Percentiles rank a stretch among this genome's conserved stretches.
phyloP scores from a whole-genome alignment of 345 rosid species.

The Boechera divaricarpa region DNA sequence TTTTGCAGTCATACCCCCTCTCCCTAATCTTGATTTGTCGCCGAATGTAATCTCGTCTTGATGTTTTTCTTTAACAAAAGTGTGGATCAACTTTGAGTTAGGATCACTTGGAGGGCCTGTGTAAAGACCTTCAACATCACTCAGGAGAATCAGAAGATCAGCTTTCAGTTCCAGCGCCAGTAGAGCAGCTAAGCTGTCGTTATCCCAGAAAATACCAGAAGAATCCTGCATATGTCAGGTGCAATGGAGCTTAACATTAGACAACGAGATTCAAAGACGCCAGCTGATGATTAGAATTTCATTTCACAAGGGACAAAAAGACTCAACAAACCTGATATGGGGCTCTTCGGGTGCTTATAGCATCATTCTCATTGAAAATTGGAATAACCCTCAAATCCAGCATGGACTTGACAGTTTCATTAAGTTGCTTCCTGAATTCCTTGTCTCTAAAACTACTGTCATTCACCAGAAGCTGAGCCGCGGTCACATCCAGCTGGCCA shows the following conservation, averaged over 20 bases:
- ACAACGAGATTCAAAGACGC: not conserved
- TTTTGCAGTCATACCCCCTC: slow-evolving; percentile 99
- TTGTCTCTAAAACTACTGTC: slow-evolving; percentile 83
- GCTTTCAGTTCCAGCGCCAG: slow-evolving; percentile 93
- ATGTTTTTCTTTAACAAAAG: slow-evolving; percentile 82
- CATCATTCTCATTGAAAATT: slow-evolving; percentile 97
- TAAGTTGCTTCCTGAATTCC: slow-evolving; percentile 84
- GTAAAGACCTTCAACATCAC: slow-evolving; percentile 97
- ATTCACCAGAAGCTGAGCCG: slow-evolving; percentile 94
- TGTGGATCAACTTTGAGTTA: slow-evolving; percentile 80
- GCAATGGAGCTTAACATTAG: slow-evolving; percentile 24
- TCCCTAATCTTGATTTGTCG: slow-evolving; percentile 96
- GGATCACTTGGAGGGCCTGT: slow-evolving; percentile 98
- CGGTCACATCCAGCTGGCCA: slow-evolving; percentile 91
- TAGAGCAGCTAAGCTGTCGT: slow-evolving; percentile 96
- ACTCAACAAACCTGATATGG: slow-evolving; percentile 81
- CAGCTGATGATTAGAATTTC: not conserved
- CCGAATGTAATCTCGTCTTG: slow-evolving; percentile 91
- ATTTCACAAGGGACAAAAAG: slow-evolving; percentile 7
- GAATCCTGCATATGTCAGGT: not conserved
- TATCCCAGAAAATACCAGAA: slow-evolving; percentile 85
- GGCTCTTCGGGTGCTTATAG: slow-evolving; percentile 95
- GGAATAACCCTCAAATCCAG: slow-evolving; percentile 79
- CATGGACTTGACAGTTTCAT: slow-evolving; percentile 76
- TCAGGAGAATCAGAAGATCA: slow-evolving; percentile 90